Conservation (phyloP, 768 basidiomycete species). For the Leccinellum luteum region DNA sequence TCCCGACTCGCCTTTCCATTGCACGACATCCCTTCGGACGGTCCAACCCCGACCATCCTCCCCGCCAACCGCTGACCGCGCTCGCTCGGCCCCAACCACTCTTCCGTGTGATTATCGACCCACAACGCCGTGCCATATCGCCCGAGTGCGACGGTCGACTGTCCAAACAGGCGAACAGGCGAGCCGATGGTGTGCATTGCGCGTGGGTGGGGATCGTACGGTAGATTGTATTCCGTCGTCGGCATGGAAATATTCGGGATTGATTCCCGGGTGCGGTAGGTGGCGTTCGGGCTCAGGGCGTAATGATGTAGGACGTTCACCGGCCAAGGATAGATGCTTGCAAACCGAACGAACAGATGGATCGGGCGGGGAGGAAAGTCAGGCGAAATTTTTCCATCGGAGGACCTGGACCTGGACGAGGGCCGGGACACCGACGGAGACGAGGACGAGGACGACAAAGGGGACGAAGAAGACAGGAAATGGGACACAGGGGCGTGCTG, state of each 20-base stretch:
- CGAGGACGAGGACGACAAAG: no score
- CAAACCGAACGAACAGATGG: slow-evolving; percentile 57
- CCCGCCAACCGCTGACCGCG: slow-evolving; percentile 62
- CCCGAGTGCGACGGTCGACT: slow-evolving; percentile 53
- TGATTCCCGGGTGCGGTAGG: slow-evolving; percentile 24
- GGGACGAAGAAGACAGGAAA: not conserved
- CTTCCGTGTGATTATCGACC: slow-evolving; percentile 62
- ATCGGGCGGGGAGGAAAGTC: slow-evolving; percentile 30
- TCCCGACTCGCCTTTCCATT: not conserved
- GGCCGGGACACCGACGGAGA: no score
- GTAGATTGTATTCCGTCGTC: slow-evolving; percentile 36
- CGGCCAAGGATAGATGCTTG: slow-evolving; percentile 63
- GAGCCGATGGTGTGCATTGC: slow-evolving; percentile 43
- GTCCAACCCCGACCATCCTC: not conserved
- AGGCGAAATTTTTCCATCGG: not conserved
- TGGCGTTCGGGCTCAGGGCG: slow-evolving; percentile 44
- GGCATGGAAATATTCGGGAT: not conserved
- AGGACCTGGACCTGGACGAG: not conserved
- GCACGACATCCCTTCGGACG: not conserved
- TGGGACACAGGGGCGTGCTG: slow-evolving; percentile 15
- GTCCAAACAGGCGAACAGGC: slow-evolving; percentile 56
- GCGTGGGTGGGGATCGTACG: slow-evolving; percentile 41
- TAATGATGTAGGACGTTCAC: slow-evolving; percentile 68
- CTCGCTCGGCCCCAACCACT: slow-evolving; percentile 42
- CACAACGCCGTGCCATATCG: slow-evolving; percentile 61